phyloP scores from a whole-genome alignment of 169 alveolate genomes.

The Plasmodium gonderi region DNA sequence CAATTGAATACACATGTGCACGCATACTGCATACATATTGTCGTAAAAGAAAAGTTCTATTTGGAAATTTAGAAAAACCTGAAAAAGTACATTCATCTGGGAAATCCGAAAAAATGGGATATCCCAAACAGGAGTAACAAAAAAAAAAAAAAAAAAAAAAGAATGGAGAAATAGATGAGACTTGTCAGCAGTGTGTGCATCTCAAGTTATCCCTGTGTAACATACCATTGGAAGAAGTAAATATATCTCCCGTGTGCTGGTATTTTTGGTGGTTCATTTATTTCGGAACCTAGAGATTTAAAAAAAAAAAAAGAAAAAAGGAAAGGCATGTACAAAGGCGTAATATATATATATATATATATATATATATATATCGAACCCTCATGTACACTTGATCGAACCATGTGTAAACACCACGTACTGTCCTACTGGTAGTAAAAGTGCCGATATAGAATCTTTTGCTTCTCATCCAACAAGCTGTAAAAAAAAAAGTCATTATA shows the following conservation, averaged over 20 bases:
- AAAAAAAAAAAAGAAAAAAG: background rate
- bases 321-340: too few species aligned
- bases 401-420: too few species aligned
- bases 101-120: too few species aligned
- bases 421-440: constrained; percentile 24
- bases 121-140: background rate
- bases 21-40: background rate
- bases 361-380: too few species aligned
- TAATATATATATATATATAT: too few species aligned
- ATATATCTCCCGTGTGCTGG: too few species aligned
- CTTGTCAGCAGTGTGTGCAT: too few species aligned
- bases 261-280: too few species aligned
- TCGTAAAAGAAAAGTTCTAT: background rate
- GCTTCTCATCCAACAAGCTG: constrained; percentile 20
- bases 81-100: too few species aligned
- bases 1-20: background rate
- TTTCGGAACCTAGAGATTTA: background rate
- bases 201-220: too few species aligned
- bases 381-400: background rate
- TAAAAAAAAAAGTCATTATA: constrained; percentile 28
- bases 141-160: background rate
- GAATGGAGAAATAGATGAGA: background rate
- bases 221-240: too few species aligned
- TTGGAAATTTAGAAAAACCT: background rate
- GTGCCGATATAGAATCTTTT: constrained; percentile 4